These are phyloP conservation scores for Hypoxylon sp. DNA, from an alignment of 2,329 filamentous ascomycete genomes.

Conservation along the genomic window DNA sequence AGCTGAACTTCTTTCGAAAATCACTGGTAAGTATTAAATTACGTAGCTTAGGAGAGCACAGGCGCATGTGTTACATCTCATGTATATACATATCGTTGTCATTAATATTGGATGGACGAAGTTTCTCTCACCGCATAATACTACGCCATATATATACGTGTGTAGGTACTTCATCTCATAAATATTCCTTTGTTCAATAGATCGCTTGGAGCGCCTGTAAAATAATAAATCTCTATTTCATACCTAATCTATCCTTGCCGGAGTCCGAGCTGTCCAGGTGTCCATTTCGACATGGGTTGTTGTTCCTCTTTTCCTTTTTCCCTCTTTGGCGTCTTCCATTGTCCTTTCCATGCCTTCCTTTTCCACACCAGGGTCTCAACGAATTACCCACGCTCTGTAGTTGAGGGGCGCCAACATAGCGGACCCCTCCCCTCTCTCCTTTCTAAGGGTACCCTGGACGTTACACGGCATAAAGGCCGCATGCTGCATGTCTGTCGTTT, in stretches of 20 bases:
- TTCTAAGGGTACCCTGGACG: conserved; percentile 43
- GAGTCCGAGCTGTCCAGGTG: conserved; percentile 34
- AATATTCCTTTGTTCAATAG: conserved; percentile 32
- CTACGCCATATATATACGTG: conserved; percentile 25
- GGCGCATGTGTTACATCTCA: conserved; percentile 26
- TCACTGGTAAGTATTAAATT: conserved; percentile 10
- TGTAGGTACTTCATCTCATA: conserved; percentile 29
- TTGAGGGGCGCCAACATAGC: conserved; percentile 30
- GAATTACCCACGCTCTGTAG: conserved; percentile 19
- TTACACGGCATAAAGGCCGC: conserved; percentile 48
- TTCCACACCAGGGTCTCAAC: conserved; percentile 13
- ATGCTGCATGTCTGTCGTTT: conserved; percentile 46
- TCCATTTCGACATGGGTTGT: conserved; percentile 30
- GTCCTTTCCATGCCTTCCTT: conserved; percentile 32
- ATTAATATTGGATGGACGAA: conserved; percentile 28
- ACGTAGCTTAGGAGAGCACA: conserved; percentile 19
- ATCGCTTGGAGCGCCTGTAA: conserved; percentile 43
- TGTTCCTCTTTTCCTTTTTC: conserved; percentile 28
- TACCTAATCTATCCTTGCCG: conserved; percentile 34
- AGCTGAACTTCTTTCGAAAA: conserved; percentile 29
- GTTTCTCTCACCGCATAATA: conserved; percentile 39
- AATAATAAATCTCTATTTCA: conserved; percentile 26
- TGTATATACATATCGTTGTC: conserved; percentile 31
- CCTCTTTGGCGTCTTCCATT: conserved; percentile 21
- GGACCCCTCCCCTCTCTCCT: conserved; percentile 20